phyloP scores from a whole-genome alignment of 192 early-diverging fungal genomes.

The Coemansia sp. region DNA sequence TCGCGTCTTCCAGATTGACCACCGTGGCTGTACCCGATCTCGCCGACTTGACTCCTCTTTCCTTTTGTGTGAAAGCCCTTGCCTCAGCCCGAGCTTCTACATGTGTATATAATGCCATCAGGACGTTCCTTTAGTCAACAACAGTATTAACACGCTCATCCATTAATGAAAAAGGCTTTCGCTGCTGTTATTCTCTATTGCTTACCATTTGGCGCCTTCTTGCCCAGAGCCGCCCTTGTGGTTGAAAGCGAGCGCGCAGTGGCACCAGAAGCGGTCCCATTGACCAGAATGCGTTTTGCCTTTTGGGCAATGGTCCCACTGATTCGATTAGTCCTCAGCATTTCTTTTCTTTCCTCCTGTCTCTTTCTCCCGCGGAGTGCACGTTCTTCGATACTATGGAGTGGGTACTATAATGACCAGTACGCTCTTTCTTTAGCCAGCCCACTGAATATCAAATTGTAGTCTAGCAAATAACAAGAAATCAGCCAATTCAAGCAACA shows the following conservation, averaged over 20 bases:
- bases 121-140: background rate
- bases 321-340: conserved; percentile 19
- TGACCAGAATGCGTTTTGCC: background rate
- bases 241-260: conserved; percentile 15
- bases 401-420: background rate
- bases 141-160: background rate
- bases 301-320: conserved; percentile 11
- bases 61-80: conserved; percentile 44
- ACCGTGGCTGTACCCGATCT: conserved; percentile 34
- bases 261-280: background rate
- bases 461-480: too few species aligned
- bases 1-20: conserved; percentile 35
- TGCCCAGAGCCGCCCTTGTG: background rate
- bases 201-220: conserved; percentile 14
- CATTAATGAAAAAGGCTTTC: background rate
- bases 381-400: background rate
- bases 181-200: background rate
- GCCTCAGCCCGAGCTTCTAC: conserved; percentile 42
- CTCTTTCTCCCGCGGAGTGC: too few species aligned
- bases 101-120: background rate
- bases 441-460: too few species aligned
- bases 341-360: background rate
- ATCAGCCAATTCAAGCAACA: too few species aligned
- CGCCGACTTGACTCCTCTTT: conserved; percentile 11
- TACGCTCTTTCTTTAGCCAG: too few species aligned